phyloP scores from a whole-genome alignment of 2,329 filamentous ascomycete species.

The Alternaria conjuncta region DNA sequence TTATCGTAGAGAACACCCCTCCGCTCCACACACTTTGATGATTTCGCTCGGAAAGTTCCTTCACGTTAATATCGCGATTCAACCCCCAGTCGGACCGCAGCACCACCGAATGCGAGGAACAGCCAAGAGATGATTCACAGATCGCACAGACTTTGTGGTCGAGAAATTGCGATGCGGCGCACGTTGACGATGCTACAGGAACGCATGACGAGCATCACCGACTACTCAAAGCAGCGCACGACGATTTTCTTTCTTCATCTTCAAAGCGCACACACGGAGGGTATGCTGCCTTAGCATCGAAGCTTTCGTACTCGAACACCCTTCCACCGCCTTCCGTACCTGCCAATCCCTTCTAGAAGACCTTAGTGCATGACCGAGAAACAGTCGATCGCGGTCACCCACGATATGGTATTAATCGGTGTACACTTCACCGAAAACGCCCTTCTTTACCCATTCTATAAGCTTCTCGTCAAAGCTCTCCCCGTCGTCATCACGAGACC shows the following conservation, averaged over 20 bases:
- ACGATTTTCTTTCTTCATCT: neutral
- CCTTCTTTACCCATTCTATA: neutral
- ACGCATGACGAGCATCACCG: neutral
- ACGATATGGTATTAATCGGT: neutral
- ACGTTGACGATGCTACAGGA: neutral
- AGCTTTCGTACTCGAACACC: neutral
- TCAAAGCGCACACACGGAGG: neutral
- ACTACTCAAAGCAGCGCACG: neutral
- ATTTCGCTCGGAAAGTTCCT: neutral
- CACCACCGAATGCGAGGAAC: neutral
- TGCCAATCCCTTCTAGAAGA: constrained; percentile 9
- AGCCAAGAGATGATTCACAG: neutral
- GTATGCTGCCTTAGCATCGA: neutral
- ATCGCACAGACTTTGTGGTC: neutral
- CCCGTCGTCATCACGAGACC: neutral
- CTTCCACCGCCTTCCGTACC: neutral
- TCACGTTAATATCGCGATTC: neutral
- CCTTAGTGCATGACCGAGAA: constrained; percentile 26
- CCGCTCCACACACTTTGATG: neutral
- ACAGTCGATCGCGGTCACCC: constrained; percentile 30
- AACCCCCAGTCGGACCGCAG: neutral
- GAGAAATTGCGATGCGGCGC: neutral
- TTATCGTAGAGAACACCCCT: neutral
- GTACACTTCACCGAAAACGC: neutral
- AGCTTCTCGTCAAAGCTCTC: neutral